Evolutionary conservation across 352 stramenopile species (phyloP), one percentile per base, ranked within the genome.

Genomic region (Phytopythium oedochilum): DNA sequence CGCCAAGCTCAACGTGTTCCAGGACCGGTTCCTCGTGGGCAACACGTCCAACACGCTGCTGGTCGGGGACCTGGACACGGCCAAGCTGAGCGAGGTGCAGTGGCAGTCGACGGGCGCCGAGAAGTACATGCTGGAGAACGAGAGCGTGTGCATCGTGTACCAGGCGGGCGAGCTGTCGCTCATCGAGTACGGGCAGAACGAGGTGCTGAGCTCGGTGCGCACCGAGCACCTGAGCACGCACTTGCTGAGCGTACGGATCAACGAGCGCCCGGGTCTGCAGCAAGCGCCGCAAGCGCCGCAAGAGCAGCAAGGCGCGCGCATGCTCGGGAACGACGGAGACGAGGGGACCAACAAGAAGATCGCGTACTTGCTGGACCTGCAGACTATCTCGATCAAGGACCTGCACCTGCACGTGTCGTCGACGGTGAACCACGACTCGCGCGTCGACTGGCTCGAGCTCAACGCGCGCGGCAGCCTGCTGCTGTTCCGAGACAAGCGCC

Each of bases 51-150:
- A 96, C 51, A 98, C 94, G 22, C 65, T 98, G 38, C 70, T 98
- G 2, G 71, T 97, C 0, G 90, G 86, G 6, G 94, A 98, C 60
- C 63, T 98, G 2, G 88, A 97, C 54, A 96, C 86, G 11, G 67
- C 71, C 59, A 97, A 97, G 60, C 75, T 98, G 14, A 96, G 83
- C 53, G 94, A 98, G 60, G 86, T 97, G 22, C 81, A 94, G 57
- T 98, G 92, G 92, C 78, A 90, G 36, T 89, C 77, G 38, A 91
- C 78, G 0, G 87, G 87, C 28, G 58, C 52, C 9, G 92, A 98
- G 59, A 98, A 98, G 66, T 98, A 96, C 70, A 92, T 98, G 70
- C 95, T 98, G 49, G 94, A 98, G 50, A 97, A 96, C 63, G 86
- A 91, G 35, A 88, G 67, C 29, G 88, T 86, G 15, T 97, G 88